phyloP scores from a whole-genome alignment of 768 basidiomycete genomes.

The Glaciozyma antarctica region DNA sequence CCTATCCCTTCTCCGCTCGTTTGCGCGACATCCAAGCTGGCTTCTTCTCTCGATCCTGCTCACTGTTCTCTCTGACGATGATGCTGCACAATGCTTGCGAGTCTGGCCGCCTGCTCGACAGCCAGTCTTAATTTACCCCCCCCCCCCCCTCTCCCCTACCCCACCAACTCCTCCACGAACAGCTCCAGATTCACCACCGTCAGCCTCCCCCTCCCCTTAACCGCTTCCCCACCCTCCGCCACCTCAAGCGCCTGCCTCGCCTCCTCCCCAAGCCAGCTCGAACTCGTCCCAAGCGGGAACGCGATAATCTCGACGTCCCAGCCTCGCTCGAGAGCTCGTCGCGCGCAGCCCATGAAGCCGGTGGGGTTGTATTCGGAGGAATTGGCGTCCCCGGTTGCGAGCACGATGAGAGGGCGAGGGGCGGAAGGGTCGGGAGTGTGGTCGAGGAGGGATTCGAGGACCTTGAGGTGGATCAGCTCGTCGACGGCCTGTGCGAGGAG shows the following conservation, averaged over 20 bases:
- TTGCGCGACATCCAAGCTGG: no score
- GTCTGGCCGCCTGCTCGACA: no score
- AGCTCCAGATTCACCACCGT: slow-evolving; percentile 19
- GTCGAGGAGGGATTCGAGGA: slow-evolving; percentile 72
- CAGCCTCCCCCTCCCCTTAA: slow-evolving; percentile 9
- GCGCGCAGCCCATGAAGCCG: slow-evolving; percentile 79
- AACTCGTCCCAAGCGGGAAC: slow-evolving; percentile 54
- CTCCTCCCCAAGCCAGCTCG: slow-evolving; percentile 20
- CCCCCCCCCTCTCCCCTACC: background rate
- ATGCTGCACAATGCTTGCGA: no score
- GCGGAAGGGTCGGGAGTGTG: slow-evolving; percentile 33
- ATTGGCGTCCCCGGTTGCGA: slow-evolving; percentile 90
- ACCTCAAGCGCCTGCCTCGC: slow-evolving; percentile 2
- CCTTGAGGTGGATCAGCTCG: slow-evolving; percentile 83
- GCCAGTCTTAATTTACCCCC: no score
- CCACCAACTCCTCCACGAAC: slow-evolving; percentile 27
- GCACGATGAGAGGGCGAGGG: slow-evolving; percentile 55
- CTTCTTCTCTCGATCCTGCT: background rate
- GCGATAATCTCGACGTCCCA: slow-evolving; percentile 94
- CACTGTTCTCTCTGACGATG: background rate
- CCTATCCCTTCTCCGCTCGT: no score
- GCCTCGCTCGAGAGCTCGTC: slow-evolving; percentile 73
- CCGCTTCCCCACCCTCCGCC: background rate
- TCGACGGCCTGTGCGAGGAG: slow-evolving; percentile 72
- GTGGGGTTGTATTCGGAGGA: slow-evolving; percentile 86